Evolutionary conservation across 352 stramenopile species (phyloP), one percentile per base, ranked within the genome.

Genomic region (Phytophthora uliginosa): DNA sequence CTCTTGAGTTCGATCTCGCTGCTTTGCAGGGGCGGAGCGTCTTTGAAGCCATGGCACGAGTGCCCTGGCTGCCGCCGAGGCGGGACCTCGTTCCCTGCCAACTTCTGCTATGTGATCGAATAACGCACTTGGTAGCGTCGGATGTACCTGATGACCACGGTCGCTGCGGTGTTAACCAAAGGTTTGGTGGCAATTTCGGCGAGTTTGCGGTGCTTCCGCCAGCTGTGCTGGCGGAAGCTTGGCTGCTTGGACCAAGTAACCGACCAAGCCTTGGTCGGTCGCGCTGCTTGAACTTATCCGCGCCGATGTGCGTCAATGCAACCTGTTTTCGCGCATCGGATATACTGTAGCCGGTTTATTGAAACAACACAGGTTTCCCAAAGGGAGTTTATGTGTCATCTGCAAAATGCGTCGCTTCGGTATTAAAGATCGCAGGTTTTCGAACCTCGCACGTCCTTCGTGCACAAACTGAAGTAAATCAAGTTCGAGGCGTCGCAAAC

Each of bases 401-500:
- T 57, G 28, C n/a, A 17, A 55, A 31, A 50, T 45, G 28, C 59
- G 28, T 28, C 59, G 28, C 52, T 65, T 65, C 36, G 31, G 7
- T 31, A 57, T 65, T 13, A 4, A 50, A 15, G 22, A 38, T 67
- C 4, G 33, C 33, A 67, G 60, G 60, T 38, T 59, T 67, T 59
- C 33, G 48, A 52, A 52, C 45, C 20, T 66, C 59, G 52, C 59
- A 59, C 18, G 42, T 51, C 42, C 59, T 7, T 33, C 9, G 31
- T 36, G 8, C 50, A 50, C 52, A 60, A 59, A 3, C 63, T 69
- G 63, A 69, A 69, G 63, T 67, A 69, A 69, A 69, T 69, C 63
- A 69, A 69, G 63, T 69, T 69, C 63, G 52, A 63, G 38, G 51
- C 63, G 62, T 69, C 52, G 62, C 52, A 69, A 67, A 52, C 60